These are phyloP conservation scores for Quercus wislizeni DNA, from an alignment of 306 rosid genomes.

Conservation along the genomic window DNA sequence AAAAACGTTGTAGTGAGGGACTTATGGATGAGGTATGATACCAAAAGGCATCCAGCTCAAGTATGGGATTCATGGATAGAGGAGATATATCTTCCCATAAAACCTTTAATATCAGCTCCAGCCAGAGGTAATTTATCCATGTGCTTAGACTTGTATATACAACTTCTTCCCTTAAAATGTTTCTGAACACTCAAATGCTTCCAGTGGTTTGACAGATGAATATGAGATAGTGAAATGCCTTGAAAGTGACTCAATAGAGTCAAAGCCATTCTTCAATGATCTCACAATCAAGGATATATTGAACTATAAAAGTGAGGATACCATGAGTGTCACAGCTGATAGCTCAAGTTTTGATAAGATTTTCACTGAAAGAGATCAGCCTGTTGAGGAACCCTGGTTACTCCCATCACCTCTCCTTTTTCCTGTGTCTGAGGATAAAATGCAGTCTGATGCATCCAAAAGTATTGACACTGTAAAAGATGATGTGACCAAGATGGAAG, in stretches of 20 bases:
- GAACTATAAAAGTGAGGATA: constrained; percentile 35
- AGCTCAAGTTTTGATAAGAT: constrained; percentile 35
- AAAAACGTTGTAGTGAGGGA: constrained; percentile 62
- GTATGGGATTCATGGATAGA: constrained; percentile 55
- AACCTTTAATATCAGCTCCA: constrained; percentile 39
- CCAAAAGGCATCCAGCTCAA: constrained; percentile 37
- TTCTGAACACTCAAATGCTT: constrained; percentile 98
- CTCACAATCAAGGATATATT: constrained; percentile 36
- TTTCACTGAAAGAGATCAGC: constrained; percentile 54
- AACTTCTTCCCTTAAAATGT: constrained; percentile 49
- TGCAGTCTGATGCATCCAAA: constrained; percentile 36
- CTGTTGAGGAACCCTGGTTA: constrained; percentile 94
- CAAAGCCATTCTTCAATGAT: constrained; percentile 27
- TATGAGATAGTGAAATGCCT: constrained; percentile 39
- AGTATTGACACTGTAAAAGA: constrained; percentile 33
- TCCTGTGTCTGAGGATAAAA: constrained; percentile 37
- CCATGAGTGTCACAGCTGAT: constrained; percentile 16
- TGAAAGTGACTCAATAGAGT: constrained; percentile 44
- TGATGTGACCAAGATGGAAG: constrained; percentile 39
- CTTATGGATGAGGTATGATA: constrained; percentile 68
- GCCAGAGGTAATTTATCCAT: constrained; percentile 62
- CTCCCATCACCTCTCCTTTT: constrained; percentile 33
- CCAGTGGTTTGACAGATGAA: constrained; percentile 98
- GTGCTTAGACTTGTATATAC: constrained; percentile 21
- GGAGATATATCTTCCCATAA: constrained; percentile 59